Base-by-base conservation (phyloP, 1,139 yeast genomes). In the Yamadazyma trypodendri region DNA sequence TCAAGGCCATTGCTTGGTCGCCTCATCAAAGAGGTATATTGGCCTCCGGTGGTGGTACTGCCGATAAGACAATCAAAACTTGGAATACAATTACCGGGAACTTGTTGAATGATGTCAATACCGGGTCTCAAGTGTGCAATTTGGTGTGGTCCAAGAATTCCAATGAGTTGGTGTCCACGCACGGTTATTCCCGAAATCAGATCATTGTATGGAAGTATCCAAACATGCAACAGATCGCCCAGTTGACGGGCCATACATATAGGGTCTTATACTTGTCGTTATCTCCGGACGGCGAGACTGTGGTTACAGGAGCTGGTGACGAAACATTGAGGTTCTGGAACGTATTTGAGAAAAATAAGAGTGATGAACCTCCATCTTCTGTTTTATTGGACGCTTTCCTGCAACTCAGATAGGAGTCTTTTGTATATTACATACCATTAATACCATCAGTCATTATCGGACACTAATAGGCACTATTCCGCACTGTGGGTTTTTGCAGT, bases 271-370 rank as follows among this genome's bases (percentile, higher is more conserved):
- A 92, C 57, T 70, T 92, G 48, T 80, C 96, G 3, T 72, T 92
- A 65, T 84, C 95, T n/a, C 96, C 97, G 0, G 97, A 92, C 61
- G 98, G 98, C 1, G 90, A 87, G 46, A 88, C 97, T 0, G 84
- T 92, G n/a, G 98, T 92, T 2, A 90, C 98, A 0, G 99, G 98
- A 1, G 97, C 98, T 1, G 98, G 98, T 2, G 99, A 92, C 62
- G 98, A 94, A 60, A 92, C 98, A 0, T 65, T 92, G 42, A 63
- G 97, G 50, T 87, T 89, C 54, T 90, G 97, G 97, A 87, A 86
- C 51, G 84, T 88, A 2, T 89, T 87, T 63, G 95, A 86, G 44
- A 87, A 84, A 58, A 79, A 75, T 43, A 81, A 77, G 54, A 63
- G 69, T 31, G 81, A 75, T 42, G 72, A 68, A 31, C 77, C 75